Evolutionary conservation across 2,329 filamentous ascomycete species (phyloP), one percentile per base, ranked within the genome.

Genomic region (Tympanopsis confertula): DNA sequence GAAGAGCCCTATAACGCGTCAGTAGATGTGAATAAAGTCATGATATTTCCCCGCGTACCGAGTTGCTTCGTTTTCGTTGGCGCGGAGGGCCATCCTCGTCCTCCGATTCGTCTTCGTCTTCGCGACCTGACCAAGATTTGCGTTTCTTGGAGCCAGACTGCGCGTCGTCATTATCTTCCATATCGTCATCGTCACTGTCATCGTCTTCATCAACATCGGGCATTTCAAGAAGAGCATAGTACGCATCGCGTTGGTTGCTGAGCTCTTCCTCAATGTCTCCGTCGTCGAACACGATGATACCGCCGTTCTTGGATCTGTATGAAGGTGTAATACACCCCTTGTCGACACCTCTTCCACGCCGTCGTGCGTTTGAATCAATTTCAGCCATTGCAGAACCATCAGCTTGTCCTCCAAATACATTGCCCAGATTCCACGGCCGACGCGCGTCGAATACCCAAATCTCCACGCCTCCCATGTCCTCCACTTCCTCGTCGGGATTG

Each of bases 251-350:
- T 41, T 86, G 78, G 47, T 77, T 73, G 58, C 96, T 87, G 1
- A 64, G 63, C 12, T 58, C 60, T 22, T 98, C 63, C 22, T 88
- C 84, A 47, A 89, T 83, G 47, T 89, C 83, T 37, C 98, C 88
- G 55, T 98, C 91, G 1, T 89, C 91, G 53, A 96, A 91, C 52
- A 96, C 91, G 55, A 91, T 94, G 2, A 95, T 87, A 42, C 98
- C 75, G 30, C 98, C 83, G 0, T 91, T 91, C 14, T 89, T 89
- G 51, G 73, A 82, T 20, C 86, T 83, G 4, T 84, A 77, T 45
- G 74, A 79, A 54, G 93, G 95, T 1, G 69, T 63, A 13, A 75
- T 71, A 19, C 74, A 69, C 37, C 96, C 74, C 40, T 76, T 76
- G 1, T 88, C 89, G 33, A 76, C 76, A 15, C 74, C 70, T 3